Conservation (phyloP, 2,329 filamentous ascomycete genomes). For the Helotiales sp. region DNA sequence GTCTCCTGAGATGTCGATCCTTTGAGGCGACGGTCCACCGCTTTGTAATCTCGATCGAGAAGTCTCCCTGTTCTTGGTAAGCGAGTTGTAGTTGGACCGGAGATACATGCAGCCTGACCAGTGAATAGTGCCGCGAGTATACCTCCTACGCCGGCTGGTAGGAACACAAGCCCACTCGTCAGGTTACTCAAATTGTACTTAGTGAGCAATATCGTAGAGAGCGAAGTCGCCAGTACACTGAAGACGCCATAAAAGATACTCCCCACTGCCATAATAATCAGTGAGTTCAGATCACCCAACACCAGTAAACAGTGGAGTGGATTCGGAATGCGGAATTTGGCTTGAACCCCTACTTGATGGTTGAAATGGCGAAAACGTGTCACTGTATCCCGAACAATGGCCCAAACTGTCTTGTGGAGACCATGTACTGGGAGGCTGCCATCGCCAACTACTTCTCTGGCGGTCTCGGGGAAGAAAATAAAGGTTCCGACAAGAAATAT, state of each 20-base stretch:
- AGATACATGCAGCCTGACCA: no score
- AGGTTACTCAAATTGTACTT: no score
- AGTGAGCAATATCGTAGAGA: no score
- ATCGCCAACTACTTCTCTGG: slow-evolving; percentile 36
- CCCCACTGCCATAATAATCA: no score
- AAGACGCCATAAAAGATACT: no score
- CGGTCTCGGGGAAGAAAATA: slow-evolving; percentile 44
- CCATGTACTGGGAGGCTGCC: neutral
- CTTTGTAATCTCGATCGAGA: slow-evolving; percentile 58
- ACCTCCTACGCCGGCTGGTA: no score
- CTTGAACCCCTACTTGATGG: neutral
- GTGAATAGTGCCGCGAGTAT: no score
- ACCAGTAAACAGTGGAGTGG: neutral
- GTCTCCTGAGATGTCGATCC: slow-evolving; percentile 44
- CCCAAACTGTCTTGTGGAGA: no score
- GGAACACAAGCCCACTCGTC: no score
- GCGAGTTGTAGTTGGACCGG: no score
- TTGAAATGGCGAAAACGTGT: neutral
- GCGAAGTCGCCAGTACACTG: no score
- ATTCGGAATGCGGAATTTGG: neutral
- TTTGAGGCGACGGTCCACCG: slow-evolving; percentile 44
- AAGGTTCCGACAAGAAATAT: slow-evolving; percentile 38
- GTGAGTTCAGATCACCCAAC: neutral
- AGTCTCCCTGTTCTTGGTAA: slow-evolving; percentile 45
- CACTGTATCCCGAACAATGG: neutral